Evolutionary conservation across 2,329 filamentous ascomycete genomes (phyloP), one percentile per base, ranked within the genome.

Genomic region (Aspergillus novofumigatus): DNA sequence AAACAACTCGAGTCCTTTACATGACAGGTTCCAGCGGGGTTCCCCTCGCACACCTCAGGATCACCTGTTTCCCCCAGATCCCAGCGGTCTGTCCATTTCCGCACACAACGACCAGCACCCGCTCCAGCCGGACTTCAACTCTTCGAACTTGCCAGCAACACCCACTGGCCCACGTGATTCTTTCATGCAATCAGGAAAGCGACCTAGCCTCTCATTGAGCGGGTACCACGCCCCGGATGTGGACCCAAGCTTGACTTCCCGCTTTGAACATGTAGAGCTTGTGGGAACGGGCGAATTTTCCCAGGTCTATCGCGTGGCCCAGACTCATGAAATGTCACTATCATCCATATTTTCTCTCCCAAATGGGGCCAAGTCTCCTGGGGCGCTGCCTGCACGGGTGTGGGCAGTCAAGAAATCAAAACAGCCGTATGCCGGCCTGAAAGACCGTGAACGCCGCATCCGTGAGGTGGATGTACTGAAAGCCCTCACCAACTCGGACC

Each of bases 371-470:
- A 76, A 81, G n/a, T 80, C 84, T 8, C 81, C 80, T 10, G 81
- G 78, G 44, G 78, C 83, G 7, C 67, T 81, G 23, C 79, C 82
- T 32, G 80, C 82, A 35, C 80, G 83, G 54, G 86, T 96, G 0
- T 97, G 88, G 79, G 93, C 93, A 2, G 92, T 99, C 54, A 99
- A 99, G 80, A 97, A 96, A 78, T 87, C 91, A 59, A 90, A 90
- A 67, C 84, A 91, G 58, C 86, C 90, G 7, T 92, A 91, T 68
- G 81, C 85, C 54, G 92, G 94, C 21, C 79, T 83, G 51, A 88
- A 85, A 69, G 92, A 97, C 71, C 88, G 92, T n/a, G 83, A 91
- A 65, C 80, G 85, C 58, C 94, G 94, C 75, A 81, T 96, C 65
- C 86, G 90, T 47, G 94, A 99, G 75, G 93, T 95, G 3, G 80